These are phyloP conservation scores for Thelonectria blattea DNA, from an alignment of 2,329 filamentous ascomycete genomes.

Conservation along the genomic window DNA sequence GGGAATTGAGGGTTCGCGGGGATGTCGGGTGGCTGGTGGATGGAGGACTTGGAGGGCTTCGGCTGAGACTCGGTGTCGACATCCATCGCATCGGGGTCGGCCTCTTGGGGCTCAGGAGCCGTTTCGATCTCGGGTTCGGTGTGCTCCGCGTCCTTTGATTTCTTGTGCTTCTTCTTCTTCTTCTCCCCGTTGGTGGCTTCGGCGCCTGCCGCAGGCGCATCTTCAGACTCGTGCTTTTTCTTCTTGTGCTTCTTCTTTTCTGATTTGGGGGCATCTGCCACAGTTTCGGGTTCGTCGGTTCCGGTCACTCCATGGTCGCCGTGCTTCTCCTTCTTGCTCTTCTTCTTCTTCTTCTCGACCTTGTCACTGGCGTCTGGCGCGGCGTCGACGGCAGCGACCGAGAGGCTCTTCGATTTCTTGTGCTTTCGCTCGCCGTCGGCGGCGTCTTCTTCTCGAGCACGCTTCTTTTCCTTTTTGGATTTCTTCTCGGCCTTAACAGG, in stretches of 20 bases:
- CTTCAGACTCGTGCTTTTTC: conserved; percentile 38
- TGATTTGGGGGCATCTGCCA: conserved; percentile 26
- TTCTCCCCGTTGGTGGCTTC: conserved; percentile 30
- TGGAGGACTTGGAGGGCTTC: conserved; percentile 39
- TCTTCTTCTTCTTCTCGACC: conserved; percentile 42
- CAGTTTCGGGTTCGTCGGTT: conserved; percentile 21
- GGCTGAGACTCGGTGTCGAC: conserved; percentile 43
- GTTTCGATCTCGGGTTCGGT: conserved; percentile 28
- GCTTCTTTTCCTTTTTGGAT: conserved; percentile 53
- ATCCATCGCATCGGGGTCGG: conserved; percentile 48
- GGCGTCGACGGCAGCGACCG: conserved; percentile 28
- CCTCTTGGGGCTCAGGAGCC: conserved; percentile 17
- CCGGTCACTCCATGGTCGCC: conserved; percentile 16
- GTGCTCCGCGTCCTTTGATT: conserved; percentile 40
- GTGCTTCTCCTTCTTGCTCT: conserved; percentile 39
- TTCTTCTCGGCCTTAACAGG: conserved; percentile 48
- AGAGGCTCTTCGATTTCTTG: conserved; percentile 58
- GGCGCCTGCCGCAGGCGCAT: conserved; percentile 19
- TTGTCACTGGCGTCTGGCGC: conserved; percentile 41
- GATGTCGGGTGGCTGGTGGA: conserved; percentile 47
- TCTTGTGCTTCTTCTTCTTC: conserved; percentile 44
- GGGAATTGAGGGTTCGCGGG: conserved; percentile 62
- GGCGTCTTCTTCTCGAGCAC: conserved; percentile 51
- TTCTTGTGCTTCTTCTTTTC: conserved; percentile 42
- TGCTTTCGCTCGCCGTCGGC: conserved; percentile 52